phyloP scores from a whole-genome alignment of 2,329 filamentous ascomycete species.

The Pestalotiopsis sp. region DNA sequence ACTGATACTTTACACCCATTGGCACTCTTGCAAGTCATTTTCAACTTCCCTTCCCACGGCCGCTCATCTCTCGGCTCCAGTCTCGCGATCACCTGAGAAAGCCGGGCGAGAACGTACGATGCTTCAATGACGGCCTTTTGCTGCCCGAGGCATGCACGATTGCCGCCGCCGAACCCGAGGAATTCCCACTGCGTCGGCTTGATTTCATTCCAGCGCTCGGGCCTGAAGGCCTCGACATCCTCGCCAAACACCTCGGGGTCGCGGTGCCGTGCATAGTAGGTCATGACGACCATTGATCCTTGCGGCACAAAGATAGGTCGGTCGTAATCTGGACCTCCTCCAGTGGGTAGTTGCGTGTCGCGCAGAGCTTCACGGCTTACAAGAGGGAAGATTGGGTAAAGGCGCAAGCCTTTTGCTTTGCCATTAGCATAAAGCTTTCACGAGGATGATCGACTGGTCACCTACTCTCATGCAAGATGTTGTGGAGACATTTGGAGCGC shows the following conservation, averaged over 20 bases:
- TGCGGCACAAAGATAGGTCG: constrained; percentile 16
- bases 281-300: constrained; percentile 15
- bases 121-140: constrained; percentile 17
- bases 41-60: constrained; percentile 19
- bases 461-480: constrained; percentile 18
- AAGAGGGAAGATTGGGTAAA: constrained; percentile 19
- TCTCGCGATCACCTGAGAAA: constrained; percentile 11
- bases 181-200: constrained; percentile 19
- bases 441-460: neutral
- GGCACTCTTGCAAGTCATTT: constrained; percentile 20
- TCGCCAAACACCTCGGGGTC: constrained; percentile 17
- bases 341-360: constrained; percentile 17
- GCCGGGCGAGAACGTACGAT: constrained; percentile 16
- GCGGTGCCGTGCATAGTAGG: constrained; percentile 17
- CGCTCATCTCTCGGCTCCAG: constrained; percentile 13
- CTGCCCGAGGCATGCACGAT: constrained; percentile 18
- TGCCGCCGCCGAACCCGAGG: constrained; percentile 17
- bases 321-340: constrained; percentile 12
- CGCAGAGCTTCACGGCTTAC: constrained; percentile 12
- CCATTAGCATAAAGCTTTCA: neutral
- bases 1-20: constrained; percentile 19
- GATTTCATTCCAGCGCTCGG: constrained; percentile 19
- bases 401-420: constrained; percentile 14
- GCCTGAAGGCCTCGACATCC: constrained; percentile 18
- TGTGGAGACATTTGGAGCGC: constrained; percentile 9